Evolutionary conservation across 768 basidiomycete genomes (phyloP).

Genomic region (Nidularia pulvinata): DNA sequence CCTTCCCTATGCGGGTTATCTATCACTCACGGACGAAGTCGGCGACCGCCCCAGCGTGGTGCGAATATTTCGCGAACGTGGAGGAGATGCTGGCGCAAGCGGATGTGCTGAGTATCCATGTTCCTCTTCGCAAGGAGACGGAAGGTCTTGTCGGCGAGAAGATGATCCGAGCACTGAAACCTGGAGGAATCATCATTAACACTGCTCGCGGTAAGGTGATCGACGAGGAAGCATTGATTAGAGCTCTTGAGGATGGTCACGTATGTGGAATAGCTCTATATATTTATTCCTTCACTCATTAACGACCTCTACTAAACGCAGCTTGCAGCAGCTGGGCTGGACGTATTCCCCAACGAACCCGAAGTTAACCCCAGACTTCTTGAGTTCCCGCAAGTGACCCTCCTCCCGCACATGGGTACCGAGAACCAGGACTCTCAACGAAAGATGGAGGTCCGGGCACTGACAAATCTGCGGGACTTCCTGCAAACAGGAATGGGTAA

Average conservation of each 20-base stretch:
- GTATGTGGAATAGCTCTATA: constrained; percentile 42
- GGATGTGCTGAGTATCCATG: constrained; percentile 87
- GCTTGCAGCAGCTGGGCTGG: constrained; percentile 81
- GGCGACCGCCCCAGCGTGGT: constrained; percentile 65
- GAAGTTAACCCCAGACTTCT: constrained; percentile 76
- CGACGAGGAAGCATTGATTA: constrained; percentile 86
- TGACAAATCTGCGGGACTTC: constrained; percentile 76
- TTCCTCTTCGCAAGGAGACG: constrained; percentile 78
- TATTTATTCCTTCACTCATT: not conserved
- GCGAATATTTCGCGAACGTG: constrained; percentile 67
- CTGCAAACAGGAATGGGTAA: constrained; percentile 60
- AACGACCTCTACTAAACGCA: constrained; percentile 20
- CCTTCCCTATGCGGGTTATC: constrained; percentile 89
- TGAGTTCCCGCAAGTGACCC: constrained; percentile 78
- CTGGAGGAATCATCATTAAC: constrained; percentile 78
- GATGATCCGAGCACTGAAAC: constrained; percentile 77
- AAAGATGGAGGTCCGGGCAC: constrained; percentile 84
- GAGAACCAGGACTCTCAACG: constrained; percentile 80
- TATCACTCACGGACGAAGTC: constrained; percentile 72
- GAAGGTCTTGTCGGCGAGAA: constrained; percentile 72
- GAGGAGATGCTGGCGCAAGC: constrained; percentile 67
- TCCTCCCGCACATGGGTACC: constrained; percentile 94
- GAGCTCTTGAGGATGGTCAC: constrained; percentile 84
- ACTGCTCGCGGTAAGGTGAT: constrained; percentile 92
- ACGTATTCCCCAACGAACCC: constrained; percentile 88